Base-by-base conservation (phyloP, 805 yeast species). In the Saturnispora ahearnii region DNA sequence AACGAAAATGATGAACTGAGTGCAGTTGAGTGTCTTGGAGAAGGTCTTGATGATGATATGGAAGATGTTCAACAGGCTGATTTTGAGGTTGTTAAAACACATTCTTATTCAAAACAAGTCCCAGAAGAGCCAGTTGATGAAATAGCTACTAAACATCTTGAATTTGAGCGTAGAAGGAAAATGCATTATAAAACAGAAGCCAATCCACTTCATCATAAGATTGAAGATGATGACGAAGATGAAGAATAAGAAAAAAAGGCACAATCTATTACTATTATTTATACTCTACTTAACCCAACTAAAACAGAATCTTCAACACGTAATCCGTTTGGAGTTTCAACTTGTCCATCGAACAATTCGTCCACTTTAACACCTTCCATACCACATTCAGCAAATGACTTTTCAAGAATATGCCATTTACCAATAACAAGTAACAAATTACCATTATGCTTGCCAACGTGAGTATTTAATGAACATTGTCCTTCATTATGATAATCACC, bases 1-100 rank as follows among this genome's bases (percentile, higher is more conserved):
- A 78, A 75, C 3, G 77, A 68, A 7, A 73, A 71, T 3, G 48
- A 50, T 11, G 45, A 43, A 9, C 42, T 44, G n/a, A 81, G 45
- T 87, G 87, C 1, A 82, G 75, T 75, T 56, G 47, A 44, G 2
- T 43, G 36, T 12, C 45, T 63, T 22, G 51, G 47, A 13, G 47
- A 61, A 34, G 73, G 71, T 32, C 52, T 57, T 7, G 69, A 59
- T 13, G 68, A 62, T 10, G 42, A 38, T 15, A 38, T 38, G 42
- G 42, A 38, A 12, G 42, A 24, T 4, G 42, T 24, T 12, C 42
- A 38, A 29, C 40, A 36, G 12, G 22, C 40, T 18, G 21, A 36
- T 18, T 38, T 38, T 5, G 42, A 38, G 12, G 42, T 38, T 5
- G 9, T 22, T 5, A n/a, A 24, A 24, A n/a, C 15, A 22, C 10